phyloP scores from a whole-genome alignment of 805 yeast genomes.

The Cyberlindnera mrakii region DNA sequence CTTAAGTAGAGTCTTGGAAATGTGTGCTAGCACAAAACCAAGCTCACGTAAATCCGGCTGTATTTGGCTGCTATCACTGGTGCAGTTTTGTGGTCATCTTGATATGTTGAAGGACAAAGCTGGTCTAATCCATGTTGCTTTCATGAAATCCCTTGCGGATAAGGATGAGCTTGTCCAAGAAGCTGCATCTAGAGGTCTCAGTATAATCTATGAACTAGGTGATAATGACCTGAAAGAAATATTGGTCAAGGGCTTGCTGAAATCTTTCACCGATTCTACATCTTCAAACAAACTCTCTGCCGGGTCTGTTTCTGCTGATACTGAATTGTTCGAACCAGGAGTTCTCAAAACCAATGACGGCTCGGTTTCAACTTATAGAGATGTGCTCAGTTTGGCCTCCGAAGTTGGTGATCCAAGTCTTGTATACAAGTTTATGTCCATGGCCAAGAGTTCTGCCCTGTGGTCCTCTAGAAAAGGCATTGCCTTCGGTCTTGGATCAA shows the following conservation, averaged over 20 bases:
- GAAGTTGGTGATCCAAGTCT: conserved; percentile 95
- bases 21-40: conserved; percentile 66
- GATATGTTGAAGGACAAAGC: conserved; percentile 35
- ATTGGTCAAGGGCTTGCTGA: conserved; percentile 64
- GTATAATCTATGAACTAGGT: conserved; percentile 76
- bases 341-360: conserved; percentile 74
- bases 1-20: conserved; percentile 42
- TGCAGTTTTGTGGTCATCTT: conserved; percentile 62
- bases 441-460: conserved; percentile 78
- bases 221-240: conserved; percentile 59
- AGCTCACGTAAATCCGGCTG: conserved; percentile 69
- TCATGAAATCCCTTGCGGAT: conserved; percentile 74
- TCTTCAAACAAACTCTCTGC: conserved; percentile 39
- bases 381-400: conserved; percentile 78
- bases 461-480: conserved; percentile 94
- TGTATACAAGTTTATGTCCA: conserved; percentile 89
- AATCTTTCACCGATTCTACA: conserved; percentile 70
- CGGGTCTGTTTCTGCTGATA: conserved; percentile 71
- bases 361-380: conserved; percentile 86
- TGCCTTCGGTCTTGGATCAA: conserved; percentile 87
- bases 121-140: conserved; percentile 62
- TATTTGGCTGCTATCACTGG: conserved; percentile 77
- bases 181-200: conserved; percentile 83
- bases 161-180: conserved; percentile 88
- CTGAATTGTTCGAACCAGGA: conserved; percentile 82